Base-by-base conservation (phyloP, 225 moss, liverwort and hornwort genomes). In the Asterella californica region DNA sequence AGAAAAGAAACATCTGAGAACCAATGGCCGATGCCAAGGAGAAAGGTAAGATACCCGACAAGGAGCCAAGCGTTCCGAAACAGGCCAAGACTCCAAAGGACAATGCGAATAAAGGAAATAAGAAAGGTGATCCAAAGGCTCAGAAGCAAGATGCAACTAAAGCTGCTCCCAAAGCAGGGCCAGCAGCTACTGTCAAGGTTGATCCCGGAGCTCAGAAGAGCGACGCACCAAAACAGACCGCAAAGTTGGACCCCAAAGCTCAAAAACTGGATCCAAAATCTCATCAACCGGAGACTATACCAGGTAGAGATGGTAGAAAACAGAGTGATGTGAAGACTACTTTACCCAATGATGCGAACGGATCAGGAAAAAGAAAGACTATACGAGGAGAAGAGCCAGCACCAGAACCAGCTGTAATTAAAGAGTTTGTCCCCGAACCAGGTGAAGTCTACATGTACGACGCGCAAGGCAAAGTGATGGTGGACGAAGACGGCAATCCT, bases 391-490 rank as follows among this genome's bases (percentile, higher is more conserved):
- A 46, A 18, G 34, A 30, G 9, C 14, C 18, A 18, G 30, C 15
- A 77, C 19, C 12, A 6, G 64, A n/a, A 64, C 25, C 45, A 38
- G 38, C 25, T 18, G 19, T 18, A 11, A 5, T 42, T 6, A 21
- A 22, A 25, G 18, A 36, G 5, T 53, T 24, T 10, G 59, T 15
- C 37, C 77, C 77, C 25, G 64, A 64, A 46, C 5, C 45, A 4
- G 63, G 27, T 30, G 32, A 30, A 70, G 79, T 70, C 37, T 74
- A 76, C 62, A 87, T 87, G 84, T 52, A 79, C 54, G 76, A 87
- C 25, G 80, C 73, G 15, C 34, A 80, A 38, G 87, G 87, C 69
- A 62, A 38, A 77, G 84, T 82, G 27, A 87, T 87, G 87, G 53
- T 84, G 19, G 84, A 80, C 48, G 68, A 80, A 71, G 78, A 80